Conservation (phyloP, 306 rosid species). For the Cucurbita pepo region DNA sequence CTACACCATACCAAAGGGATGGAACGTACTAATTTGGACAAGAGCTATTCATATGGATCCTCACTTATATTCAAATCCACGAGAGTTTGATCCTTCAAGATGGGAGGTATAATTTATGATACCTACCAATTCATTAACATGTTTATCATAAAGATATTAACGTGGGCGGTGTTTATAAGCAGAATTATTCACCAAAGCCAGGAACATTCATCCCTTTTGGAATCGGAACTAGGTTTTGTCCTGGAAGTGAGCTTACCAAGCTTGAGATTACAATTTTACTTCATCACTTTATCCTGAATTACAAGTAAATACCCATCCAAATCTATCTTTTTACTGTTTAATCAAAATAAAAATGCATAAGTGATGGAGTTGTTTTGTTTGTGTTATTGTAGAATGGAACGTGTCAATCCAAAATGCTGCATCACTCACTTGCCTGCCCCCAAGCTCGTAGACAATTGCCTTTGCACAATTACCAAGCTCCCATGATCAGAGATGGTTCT, state of each 20-base stretch:
- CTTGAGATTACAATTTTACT: conserved; percentile 36
- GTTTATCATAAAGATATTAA: neutral
- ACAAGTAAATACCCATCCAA: conserved; percentile 13
- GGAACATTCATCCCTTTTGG: conserved; percentile 47
- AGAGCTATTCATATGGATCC: conserved; percentile 55
- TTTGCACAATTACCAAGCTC: too few relatives aligned
- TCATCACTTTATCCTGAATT: conserved; percentile 37
- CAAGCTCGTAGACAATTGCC: neutral
- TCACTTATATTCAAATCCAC: conserved; percentile 28
- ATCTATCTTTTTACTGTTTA: neutral
- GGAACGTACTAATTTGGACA: conserved; percentile 45
- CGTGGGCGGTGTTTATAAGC: neutral
- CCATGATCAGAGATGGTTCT: neutral
- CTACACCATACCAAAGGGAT: conserved; percentile 41
- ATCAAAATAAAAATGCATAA: neutral
- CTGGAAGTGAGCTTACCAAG: conserved; percentile 38
- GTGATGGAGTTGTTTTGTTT: neutral
- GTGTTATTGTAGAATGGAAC: neutral
- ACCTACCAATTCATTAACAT: neutral
- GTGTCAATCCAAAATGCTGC: neutral
- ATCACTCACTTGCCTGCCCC: neutral
- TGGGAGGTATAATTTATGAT: conserved; percentile 23
- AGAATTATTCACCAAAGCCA: conserved; percentile 27
- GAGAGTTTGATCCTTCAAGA: conserved; percentile 43
- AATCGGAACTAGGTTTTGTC: conserved; percentile 38